Conservation (phyloP, 2,329 filamentous ascomycete genomes). For the Teratosphaeria nubilosa region DNA sequence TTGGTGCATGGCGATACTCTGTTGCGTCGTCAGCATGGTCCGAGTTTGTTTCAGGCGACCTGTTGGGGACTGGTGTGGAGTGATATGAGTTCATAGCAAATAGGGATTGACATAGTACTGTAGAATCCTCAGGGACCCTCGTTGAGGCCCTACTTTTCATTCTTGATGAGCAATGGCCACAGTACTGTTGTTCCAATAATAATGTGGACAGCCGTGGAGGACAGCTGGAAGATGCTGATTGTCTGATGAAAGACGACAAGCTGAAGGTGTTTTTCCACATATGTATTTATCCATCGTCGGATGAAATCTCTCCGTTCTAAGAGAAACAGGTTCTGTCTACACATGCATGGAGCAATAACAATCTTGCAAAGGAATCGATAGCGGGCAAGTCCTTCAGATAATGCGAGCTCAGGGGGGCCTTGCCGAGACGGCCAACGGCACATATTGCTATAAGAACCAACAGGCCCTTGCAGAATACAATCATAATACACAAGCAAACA, state of each 20-base stretch:
- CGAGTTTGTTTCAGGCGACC: background rate
- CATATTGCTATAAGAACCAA: background rate
- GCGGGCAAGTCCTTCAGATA: background rate
- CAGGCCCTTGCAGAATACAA: background rate
- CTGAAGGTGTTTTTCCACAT: no score
- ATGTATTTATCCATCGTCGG: no score
- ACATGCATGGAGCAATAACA: no score
- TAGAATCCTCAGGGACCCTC: background rate
- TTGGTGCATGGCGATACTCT: background rate
- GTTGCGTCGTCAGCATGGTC: background rate
- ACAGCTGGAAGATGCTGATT: background rate
- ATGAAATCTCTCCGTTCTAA: no score
- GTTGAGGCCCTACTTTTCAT: background rate
- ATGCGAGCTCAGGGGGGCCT: background rate
- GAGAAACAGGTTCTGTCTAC: no score
- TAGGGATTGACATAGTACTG: background rate
- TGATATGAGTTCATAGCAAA: background rate
- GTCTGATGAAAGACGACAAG: no score
- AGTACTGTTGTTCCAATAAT: background rate
- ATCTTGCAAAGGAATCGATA: background rate
- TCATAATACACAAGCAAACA: background rate
- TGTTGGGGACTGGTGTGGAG: background rate
- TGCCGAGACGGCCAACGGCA: background rate
- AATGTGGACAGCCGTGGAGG: background rate
- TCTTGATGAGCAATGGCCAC: background rate